phyloP scores from a whole-genome alignment of 2,329 filamentous ascomycete species.

The Juglanconis oblonga region DNA sequence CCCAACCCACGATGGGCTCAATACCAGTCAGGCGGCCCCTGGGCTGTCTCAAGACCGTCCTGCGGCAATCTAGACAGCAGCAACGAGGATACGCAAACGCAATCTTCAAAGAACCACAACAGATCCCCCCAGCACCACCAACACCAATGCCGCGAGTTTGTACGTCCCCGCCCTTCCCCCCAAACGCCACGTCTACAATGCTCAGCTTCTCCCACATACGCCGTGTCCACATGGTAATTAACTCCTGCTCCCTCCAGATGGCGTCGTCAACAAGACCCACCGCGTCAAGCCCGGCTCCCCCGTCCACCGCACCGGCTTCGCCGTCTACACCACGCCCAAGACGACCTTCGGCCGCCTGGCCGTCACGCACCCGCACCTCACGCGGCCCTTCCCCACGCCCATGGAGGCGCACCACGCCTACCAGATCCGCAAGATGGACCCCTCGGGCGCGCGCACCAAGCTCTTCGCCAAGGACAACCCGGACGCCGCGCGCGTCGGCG shows the following conservation, averaged over 20 bases:
- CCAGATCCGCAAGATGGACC: slow-evolving; percentile 76
- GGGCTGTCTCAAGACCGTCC: slow-evolving; percentile 64
- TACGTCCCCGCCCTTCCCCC: slow-evolving; percentile 15
- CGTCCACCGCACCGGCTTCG: slow-evolving; percentile 42
- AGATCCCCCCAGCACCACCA: slow-evolving; percentile 20
- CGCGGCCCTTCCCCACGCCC: slow-evolving; percentile 44
- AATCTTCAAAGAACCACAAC: slow-evolving; percentile 10
- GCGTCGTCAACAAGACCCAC: slow-evolving; percentile 27
- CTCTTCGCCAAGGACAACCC: slow-evolving; percentile 77
- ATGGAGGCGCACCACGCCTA: slow-evolving; percentile 63
- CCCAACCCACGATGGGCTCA: slow-evolving; percentile 53
- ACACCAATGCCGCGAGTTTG: slow-evolving; percentile 30
- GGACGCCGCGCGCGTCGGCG: slow-evolving; percentile 78
- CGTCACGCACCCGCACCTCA: slow-evolving; percentile 13
- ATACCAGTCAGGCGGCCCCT: slow-evolving; percentile 62
- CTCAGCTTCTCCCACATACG: not conserved
- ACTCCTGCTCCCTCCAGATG: slow-evolving; percentile 3
- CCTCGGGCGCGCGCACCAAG: slow-evolving; percentile 74
- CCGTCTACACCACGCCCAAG: slow-evolving; percentile 37
- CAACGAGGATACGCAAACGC: slow-evolving; percentile 10
- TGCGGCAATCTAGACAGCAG: slow-evolving; percentile 57
- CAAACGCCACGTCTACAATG: not conserved
- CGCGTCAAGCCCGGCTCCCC: slow-evolving; percentile 27
- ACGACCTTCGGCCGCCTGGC: slow-evolving; percentile 11
- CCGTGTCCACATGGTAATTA: not conserved